A percentile compares a stretch with the other conserved stretches of the same genome.
phyloP scores from a whole-genome alignment of 805 yeast species.

The Candida anglica region DNA sequence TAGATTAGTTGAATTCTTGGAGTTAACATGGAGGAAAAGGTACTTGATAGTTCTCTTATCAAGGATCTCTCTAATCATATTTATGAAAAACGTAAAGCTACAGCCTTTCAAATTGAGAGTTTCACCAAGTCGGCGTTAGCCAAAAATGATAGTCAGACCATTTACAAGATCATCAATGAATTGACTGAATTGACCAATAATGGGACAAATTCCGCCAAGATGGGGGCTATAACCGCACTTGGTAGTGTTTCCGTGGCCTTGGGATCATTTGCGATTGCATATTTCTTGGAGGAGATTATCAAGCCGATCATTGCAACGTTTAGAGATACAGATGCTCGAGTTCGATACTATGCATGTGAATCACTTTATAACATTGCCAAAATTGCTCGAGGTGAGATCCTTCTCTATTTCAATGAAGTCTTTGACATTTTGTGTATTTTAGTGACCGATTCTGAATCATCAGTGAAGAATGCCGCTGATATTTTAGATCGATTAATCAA shows the following conservation, averaged over 20 bases:
- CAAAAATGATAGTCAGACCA: conserved; percentile 55
- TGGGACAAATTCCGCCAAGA: conserved; percentile 70
- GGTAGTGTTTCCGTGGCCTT: conserved; percentile 95
- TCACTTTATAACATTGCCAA: conserved; percentile 93
- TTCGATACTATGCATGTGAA: conserved; percentile 95
- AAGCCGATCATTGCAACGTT: conserved; percentile 94
- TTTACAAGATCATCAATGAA: conserved; percentile 65
- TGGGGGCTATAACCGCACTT: conserved; percentile 92
- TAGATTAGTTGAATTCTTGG: too few species aligned
- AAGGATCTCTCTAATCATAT: conserved; percentile 44
- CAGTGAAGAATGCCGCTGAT: conserved; percentile 95
- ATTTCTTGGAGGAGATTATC: conserved; percentile 76
- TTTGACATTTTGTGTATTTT: conserved; percentile 89
- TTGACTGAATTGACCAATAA: conserved; percentile 71
- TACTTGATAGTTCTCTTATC: conserved; percentile 32
- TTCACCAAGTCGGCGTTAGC: conserved; percentile 67
- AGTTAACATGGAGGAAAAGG: conserved; percentile 22
- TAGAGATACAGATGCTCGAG: conserved; percentile 96
- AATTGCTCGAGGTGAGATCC: conserved; percentile 92
- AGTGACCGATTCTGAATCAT: conserved; percentile 85
- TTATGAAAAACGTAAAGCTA: conserved; percentile 44
- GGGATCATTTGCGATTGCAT: conserved; percentile 79
- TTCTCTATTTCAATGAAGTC: conserved; percentile 87
- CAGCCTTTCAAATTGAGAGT: conserved; percentile 66
- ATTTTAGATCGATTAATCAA: conserved; percentile 84